phyloP scores from a whole-genome alignment of 805 yeast species.

The Pichia membranifaciens region DNA sequence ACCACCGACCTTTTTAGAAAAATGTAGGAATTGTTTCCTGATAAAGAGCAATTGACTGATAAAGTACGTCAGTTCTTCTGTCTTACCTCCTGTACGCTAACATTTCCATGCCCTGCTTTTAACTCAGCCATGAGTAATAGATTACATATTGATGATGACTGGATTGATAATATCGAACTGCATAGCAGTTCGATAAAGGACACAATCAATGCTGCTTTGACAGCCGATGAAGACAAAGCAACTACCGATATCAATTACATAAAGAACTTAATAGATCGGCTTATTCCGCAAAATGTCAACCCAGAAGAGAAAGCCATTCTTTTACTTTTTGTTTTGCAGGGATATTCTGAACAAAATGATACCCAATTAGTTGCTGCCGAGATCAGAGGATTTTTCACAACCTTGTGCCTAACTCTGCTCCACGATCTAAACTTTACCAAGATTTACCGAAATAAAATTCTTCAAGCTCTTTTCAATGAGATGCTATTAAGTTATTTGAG shows the following conservation, averaged over 20 bases:
- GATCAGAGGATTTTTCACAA: neutral
- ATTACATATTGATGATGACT: neutral
- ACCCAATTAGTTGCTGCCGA: neutral
- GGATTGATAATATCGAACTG: neutral
- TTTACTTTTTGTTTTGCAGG: constrained; percentile 3
- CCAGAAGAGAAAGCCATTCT: neutral
- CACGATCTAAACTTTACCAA: constrained; percentile 1
- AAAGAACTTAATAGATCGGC: neutral
- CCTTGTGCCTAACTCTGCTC: constrained; percentile 3
- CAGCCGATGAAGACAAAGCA: neutral
- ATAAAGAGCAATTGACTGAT: too few species aligned
- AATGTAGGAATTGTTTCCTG: too few species aligned
- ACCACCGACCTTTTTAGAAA: too few species aligned
- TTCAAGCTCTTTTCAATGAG: constrained; percentile 5
- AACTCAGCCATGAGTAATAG: too few species aligned
- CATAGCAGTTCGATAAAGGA: neutral
- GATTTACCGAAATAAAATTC: constrained; percentile 1
- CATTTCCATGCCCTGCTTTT: too few species aligned
- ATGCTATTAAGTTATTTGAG: constrained; percentile 4
- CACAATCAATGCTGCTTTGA: neutral
- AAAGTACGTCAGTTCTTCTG: too few species aligned
- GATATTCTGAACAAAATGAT: neutral
- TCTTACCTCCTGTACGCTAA: too few species aligned
- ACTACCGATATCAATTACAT: constrained; percentile 4
- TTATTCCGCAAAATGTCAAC: neutral